phyloP scores from a whole-genome alignment of 106 monocot species.

The Dendrobium chrysotoxum region DNA sequence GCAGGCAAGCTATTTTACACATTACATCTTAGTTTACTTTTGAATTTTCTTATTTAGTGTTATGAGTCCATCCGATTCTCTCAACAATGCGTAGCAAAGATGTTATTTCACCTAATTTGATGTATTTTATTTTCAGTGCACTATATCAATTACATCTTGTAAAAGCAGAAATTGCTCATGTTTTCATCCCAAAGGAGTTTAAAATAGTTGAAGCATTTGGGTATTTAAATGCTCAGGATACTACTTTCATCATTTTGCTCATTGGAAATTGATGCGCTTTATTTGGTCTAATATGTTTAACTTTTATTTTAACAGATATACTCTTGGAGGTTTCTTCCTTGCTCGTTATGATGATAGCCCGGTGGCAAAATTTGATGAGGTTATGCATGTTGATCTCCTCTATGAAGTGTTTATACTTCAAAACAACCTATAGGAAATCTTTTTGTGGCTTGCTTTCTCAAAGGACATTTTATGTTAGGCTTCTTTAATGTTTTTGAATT shows the following conservation, averaged over 20 bases:
- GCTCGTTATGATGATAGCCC: constrained; percentile 90
- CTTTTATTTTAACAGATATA: constrained; percentile 43
- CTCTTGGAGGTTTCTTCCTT: constrained; percentile 87
- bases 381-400: constrained; percentile 14
- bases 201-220: constrained; percentile 92
- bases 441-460: neutral
- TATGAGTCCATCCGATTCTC: neutral
- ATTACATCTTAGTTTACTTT: neutral
- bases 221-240: constrained; percentile 21
- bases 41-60: neutral
- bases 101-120: neutral
- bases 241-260: neutral
- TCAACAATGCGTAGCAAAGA: neutral
- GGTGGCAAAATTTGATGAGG: constrained; percentile 91
- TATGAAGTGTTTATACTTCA: neutral
- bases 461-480: neutral
- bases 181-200: constrained; percentile 77
- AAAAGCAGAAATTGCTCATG: constrained; percentile 58
- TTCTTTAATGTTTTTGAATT: neutral
- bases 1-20: constrained; percentile 44
- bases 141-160: constrained; percentile 92
- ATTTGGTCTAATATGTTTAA: neutral
- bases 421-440: neutral
- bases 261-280: neutral
- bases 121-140: constrained; percentile 39